Evolutionary conservation across 1,284 basidiomycete species (phyloP).

Genomic region (Chalciporus sp.): DNA sequence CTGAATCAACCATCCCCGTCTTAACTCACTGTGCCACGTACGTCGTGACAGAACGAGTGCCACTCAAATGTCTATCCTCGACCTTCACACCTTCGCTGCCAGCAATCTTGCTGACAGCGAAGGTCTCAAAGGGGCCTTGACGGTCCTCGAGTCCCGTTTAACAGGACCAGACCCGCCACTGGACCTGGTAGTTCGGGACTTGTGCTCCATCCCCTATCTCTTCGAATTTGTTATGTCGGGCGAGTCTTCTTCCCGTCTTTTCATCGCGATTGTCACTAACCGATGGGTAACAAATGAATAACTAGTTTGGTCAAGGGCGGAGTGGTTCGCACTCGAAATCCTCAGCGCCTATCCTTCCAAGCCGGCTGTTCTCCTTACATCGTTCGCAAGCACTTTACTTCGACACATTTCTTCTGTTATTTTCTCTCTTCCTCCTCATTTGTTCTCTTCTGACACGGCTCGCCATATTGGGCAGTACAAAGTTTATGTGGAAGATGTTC

Average conservation of each 20-base stretch:
- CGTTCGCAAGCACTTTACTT: conserved; percentile 18
- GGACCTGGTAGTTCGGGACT: conserved; percentile 34
- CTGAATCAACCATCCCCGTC: background rate
- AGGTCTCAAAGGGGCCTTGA: conserved; percentile 17
- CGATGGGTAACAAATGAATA: background rate
- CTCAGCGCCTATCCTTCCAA: conserved; percentile 25
- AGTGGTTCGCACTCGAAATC: conserved; percentile 17
- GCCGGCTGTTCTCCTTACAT: conserved; percentile 16
- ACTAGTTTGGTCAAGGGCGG: conserved; percentile 20
- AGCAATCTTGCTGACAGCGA: conserved; percentile 16
- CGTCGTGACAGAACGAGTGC: background rate
- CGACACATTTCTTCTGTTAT: conserved; percentile 20
- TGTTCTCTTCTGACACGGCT: conserved; percentile 10
- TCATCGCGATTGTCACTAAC: background rate
- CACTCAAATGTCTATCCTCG: conserved; percentile 14
- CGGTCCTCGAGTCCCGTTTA: conserved; percentile 32
- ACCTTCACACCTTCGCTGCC: conserved; percentile 17
- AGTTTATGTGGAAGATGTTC: conserved; percentile 23
- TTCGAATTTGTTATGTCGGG: conserved; percentile 35
- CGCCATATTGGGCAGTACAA: conserved; percentile 20
- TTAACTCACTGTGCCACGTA: background rate
- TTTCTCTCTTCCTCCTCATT: conserved; percentile 22
- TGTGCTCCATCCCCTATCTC: conserved; percentile 27
- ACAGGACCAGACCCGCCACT: conserved; percentile 24
- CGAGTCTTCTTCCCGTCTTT: conserved; percentile 8